A percentile compares a stretch with the other conserved stretches of the same genome.
These are phyloP conservation scores for Lepidium didymum DNA, from an alignment of 345 rosid genomes.

Conservation along the genomic window DNA sequence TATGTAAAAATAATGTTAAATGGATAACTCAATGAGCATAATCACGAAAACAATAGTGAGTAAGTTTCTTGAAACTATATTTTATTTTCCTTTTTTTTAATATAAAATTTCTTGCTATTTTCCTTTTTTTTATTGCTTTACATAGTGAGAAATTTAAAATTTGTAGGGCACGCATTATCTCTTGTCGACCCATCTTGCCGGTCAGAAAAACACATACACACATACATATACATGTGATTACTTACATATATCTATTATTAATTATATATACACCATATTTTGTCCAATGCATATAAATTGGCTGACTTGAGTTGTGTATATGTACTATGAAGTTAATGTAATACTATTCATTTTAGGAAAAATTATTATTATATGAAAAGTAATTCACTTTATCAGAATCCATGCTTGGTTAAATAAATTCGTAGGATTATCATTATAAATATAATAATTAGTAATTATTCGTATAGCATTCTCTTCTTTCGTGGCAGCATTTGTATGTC, in stretches of 20 bases:
- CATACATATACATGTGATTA: slow-evolving; percentile 9
- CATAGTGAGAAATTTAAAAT: slow-evolving; percentile 19
- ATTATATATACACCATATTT: not conserved
- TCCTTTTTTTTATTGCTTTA: not conserved
- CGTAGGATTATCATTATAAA: slow-evolving; percentile 7
- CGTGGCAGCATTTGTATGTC: no score
- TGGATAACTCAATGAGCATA: slow-evolving; percentile 26
- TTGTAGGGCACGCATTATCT: slow-evolving; percentile 30
- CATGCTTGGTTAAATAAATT: slow-evolving; percentile 8
- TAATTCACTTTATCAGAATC: slow-evolving; percentile 4
- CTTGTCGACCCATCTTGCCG: slow-evolving; percentile 30
- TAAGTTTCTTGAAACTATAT: slow-evolving; percentile 20
- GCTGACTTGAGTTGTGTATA: not conserved
- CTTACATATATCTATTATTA: not conserved
- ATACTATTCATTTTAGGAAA: not conserved
- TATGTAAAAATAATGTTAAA: not conserved
- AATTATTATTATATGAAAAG: not conserved
- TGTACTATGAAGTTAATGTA: not conserved
- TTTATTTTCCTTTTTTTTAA: not conserved
- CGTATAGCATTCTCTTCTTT: not conserved
- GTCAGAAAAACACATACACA: slow-evolving; percentile 13
- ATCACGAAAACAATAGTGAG: slow-evolving; percentile 11
- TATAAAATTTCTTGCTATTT: no score
- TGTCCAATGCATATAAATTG: not conserved
- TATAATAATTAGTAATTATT: slow-evolving; percentile 2